A percentile compares a stretch with the other conserved stretches of the same genome.
phyloP scores from a whole-genome alignment of 2,329 filamentous ascomycete genomes.

The Elsinoe australis region DNA sequence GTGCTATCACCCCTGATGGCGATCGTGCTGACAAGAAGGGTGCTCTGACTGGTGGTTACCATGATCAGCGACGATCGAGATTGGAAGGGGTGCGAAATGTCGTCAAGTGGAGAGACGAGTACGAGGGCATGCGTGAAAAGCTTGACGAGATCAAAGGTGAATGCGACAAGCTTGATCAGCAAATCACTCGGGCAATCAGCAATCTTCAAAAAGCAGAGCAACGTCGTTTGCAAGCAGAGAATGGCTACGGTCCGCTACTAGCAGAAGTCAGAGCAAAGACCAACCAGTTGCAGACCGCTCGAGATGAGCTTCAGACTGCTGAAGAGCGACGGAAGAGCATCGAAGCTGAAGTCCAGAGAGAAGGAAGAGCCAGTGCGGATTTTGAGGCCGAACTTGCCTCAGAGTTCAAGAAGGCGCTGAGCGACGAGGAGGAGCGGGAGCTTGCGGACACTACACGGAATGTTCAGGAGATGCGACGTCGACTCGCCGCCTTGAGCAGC shows the following conservation, averaged over 20 bases:
- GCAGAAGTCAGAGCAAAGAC: conserved; percentile 69
- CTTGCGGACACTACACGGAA: conserved; percentile 62
- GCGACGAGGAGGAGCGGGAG: conserved; percentile 70
- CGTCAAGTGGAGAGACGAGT: conserved; percentile 65
- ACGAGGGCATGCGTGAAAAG: conserved; percentile 58
- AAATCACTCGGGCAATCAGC: conserved; percentile 79
- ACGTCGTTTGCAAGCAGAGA: conserved; percentile 66
- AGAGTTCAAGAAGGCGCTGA: conserved; percentile 87
- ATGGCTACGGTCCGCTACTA: conserved; percentile 71
- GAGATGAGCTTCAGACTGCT: conserved; percentile 66
- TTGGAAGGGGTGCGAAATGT: conserved; percentile 75
- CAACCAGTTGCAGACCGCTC: conserved; percentile 64
- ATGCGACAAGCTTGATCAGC: conserved; percentile 73
- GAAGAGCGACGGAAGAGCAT: conserved; percentile 58
- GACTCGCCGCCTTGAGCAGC: conserved; percentile 67
- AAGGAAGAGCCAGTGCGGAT: conserved; percentile 65
- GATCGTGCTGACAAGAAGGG: conserved; percentile 93
- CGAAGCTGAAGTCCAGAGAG: conserved; percentile 48
- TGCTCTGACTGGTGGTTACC: conserved; percentile 88
- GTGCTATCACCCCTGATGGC: conserved; percentile 89
- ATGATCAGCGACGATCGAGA: conserved; percentile 77
- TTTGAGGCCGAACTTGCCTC: conserved; percentile 74
- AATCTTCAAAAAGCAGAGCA: conserved; percentile 78
- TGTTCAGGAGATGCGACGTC: conserved; percentile 66
- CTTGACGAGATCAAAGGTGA: conserved; percentile 59